Base-by-base conservation (phyloP, 2,329 filamentous ascomycete species). In the Tricladium varicosporioides region DNA sequence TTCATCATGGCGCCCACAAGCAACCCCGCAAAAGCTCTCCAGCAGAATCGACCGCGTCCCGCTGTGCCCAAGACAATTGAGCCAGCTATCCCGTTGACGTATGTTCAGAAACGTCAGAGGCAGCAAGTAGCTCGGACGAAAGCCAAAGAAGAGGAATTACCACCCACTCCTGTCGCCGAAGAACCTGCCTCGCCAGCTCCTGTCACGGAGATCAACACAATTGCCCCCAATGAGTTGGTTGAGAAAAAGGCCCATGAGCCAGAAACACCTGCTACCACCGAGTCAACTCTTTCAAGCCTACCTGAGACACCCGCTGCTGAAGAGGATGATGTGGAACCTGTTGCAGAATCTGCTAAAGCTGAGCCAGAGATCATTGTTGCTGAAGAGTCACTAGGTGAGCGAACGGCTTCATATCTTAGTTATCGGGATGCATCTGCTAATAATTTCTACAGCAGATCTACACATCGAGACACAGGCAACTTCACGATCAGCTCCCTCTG, bases 61-160 rank as follows among this genome's bases (percentile, higher is more conserved):
- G 54, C 61, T n/a, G 59, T 62, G 1, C 52, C 60, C 14, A 67
- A 60, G 54, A 53, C 61, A 5, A 61, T 71, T 54, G 60, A 69
- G 7, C 70, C 69, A 57, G 69, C 67, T 11, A 67, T 71, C 22
- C 70, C 70, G 19, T 61, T 72, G 36, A 60, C 66, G 10, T 70
- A 70, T 48, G 57, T 67, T n/a, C 68, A 67, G 54, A 68, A 67
- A 57, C 68, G 68, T 32, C 64, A 67, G 56, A 65, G 69, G 54
- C 59, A 63, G 22, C 53, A 61, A 42, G 56, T 60, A 27, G 57
- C 61, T 31, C 61, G 62, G 43, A 61, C 65, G 46, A 66, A 65
- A 51, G 54, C 61, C 8, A 22, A 42, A 42, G 58, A 60, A 15
- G 61, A 66, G 49, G 59, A 61, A 53, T 55, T 51, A 31, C 43